These are phyloP conservation scores for Skeletonema potamos DNA, from an alignment of 108 stramenopile genomes.

Conservation along the genomic window DNA sequence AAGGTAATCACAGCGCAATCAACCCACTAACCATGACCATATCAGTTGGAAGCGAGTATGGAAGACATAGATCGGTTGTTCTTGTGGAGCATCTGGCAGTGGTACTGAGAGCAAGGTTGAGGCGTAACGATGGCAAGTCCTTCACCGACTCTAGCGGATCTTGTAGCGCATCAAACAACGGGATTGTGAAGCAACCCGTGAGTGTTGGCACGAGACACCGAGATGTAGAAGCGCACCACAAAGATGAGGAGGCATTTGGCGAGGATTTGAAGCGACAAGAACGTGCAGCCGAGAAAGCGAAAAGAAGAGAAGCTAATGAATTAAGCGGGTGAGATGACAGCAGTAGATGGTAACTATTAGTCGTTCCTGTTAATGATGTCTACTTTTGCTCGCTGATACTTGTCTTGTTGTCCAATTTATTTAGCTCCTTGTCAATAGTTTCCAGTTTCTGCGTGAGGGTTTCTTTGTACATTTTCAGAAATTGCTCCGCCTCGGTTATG, in stretches of 20 bases:
- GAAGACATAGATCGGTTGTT: constrained; percentile 81
- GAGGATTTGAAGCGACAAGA: constrained; percentile 38
- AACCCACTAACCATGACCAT: constrained; percentile 73
- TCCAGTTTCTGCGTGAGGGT: constrained; percentile 38
- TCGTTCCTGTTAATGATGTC: neutral
- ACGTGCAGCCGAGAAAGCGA: constrained; percentile 35
- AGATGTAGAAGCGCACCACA: constrained; percentile 41
- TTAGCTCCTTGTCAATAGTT: constrained; percentile 47
- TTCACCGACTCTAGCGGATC: constrained; percentile 9
- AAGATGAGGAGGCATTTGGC: constrained; percentile 49
- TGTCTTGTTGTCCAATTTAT: constrained; percentile 15
- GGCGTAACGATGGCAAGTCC: constrained; percentile 41
- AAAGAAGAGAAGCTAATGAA: constrained; percentile 15
- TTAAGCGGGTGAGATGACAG: constrained; percentile 25
- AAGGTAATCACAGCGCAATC: constrained; percentile 75
- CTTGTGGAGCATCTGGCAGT: constrained; percentile 50
- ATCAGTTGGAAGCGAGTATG: constrained; percentile 67
- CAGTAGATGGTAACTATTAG: neutral
- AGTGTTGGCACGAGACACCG: constrained; percentile 51
- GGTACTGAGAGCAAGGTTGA: constrained; percentile 33
- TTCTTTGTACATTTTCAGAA: constrained; percentile 37
- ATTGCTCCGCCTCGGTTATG: constrained; percentile 37
- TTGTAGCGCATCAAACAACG: constrained; percentile 7
- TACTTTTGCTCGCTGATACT: neutral
- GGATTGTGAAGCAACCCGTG: constrained; percentile 43